Evolutionary conservation across 768 basidiomycete species (phyloP), one percentile per base, ranked within the genome.

Genomic region (Tricholoma hemisulphureum): DNA sequence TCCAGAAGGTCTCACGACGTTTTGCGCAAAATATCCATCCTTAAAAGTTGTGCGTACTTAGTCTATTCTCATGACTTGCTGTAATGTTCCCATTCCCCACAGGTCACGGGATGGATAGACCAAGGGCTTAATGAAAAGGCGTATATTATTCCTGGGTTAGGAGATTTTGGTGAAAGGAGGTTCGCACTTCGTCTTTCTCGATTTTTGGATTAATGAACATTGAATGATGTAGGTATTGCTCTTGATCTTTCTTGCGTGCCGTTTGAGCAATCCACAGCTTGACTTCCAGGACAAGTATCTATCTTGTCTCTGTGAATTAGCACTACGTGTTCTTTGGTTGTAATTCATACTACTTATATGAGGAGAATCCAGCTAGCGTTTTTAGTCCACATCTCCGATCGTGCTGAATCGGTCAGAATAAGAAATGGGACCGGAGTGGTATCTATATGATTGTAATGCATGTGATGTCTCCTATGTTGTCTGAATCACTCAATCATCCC

Each of bases 71-170:
- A 29, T 45, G 2, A 21, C 43, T 41, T 56, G 16, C 13, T 24
- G 18, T 35, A 32, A 54, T 37, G 13, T 20, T 21, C n/a, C 16
- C 39, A 2, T 59, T 43, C 53, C 23, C 20, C 29, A 4, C 62
- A 94, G 90, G 88, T 97, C 53, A 96, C 95, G 10, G 95, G 95
- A 2, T 96, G 95, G 93, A 93, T 98, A 53, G 95, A 98, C 69
- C 76, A 93, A 63, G 91, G 93, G 4, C 81, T 98, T 52, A 95
- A 98, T 63, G 91, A 91, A 57, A 92, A 88, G 69, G 86, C 91
- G 21, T 97, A 89, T 68, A 95, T 95, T 63, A 85, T 95, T 55
- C 94, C 93, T 7, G 94, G 95, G 26, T 78, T 98, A n/a, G 95
- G 95, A n/a, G 95, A 98, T 70, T 98, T 98, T 70, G 95, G 95